A percentile compares a stretch with the other conserved stretches of the same genome.
These are phyloP conservation scores for Emydomyces testavorans DNA, from an alignment of 2,329 filamentous ascomycete species.

Conservation along the genomic window DNA sequence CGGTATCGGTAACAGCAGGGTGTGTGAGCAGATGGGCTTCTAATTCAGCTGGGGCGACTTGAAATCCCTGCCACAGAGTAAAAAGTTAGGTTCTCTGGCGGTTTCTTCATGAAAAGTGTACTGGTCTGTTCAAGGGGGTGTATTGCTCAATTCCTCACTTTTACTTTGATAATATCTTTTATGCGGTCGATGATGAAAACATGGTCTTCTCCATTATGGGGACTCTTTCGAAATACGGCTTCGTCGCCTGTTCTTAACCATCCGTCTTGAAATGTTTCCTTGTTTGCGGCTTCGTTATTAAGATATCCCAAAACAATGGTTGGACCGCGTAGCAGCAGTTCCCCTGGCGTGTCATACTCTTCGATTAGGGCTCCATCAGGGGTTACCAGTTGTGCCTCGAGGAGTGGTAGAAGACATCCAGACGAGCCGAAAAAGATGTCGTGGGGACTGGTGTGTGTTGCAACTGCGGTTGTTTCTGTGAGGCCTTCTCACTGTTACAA, in stretches of 20 bases:
- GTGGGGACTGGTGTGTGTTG: conserved; percentile 40
- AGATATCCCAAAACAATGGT: conserved; percentile 65
- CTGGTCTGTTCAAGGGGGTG: not conserved
- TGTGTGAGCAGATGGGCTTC: conserved; percentile 37
- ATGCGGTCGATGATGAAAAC: conserved; percentile 36
- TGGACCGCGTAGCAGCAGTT: conserved; percentile 62
- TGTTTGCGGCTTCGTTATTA: conserved; percentile 64
- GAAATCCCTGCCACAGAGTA: conserved; percentile 31
- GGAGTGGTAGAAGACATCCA: conserved; percentile 52
- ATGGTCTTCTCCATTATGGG: conserved; percentile 17
- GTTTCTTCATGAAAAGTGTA: not conserved
- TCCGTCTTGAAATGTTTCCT: conserved; percentile 51
- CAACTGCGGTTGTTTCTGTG: conserved; percentile 57
- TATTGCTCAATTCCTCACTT: conserved; percentile 7
- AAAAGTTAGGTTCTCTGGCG: conserved; percentile 8
- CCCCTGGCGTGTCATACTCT: conserved; percentile 56
- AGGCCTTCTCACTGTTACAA: conserved; percentile 33
- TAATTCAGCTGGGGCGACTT: conserved; percentile 41
- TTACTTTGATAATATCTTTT: conserved; percentile 25
- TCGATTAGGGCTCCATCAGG: conserved; percentile 55
- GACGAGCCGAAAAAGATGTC: conserved; percentile 58
- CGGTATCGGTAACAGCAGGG: conserved; percentile 33
- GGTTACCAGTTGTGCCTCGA: conserved; percentile 51
- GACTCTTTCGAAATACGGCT: conserved; percentile 15
- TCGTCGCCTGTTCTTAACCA: conserved; percentile 24